Evolutionary conservation across 257 asterid genomes (phyloP).

Genomic region (Solanum arcanum): DNA sequence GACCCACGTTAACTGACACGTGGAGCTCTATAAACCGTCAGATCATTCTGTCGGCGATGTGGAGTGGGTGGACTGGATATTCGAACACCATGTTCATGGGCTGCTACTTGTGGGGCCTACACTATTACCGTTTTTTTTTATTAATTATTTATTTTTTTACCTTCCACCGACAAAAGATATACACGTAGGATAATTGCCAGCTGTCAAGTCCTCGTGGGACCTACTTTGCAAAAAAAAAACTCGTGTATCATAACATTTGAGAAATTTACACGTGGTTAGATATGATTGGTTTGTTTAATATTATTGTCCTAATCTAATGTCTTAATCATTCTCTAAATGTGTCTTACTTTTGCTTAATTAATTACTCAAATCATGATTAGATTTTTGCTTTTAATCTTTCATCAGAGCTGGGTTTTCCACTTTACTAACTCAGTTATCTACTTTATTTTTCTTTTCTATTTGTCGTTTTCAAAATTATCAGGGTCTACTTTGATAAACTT

Average conservation of each 20-base stretch:
- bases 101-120: not conserved
- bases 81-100: not conserved
- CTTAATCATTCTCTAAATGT: not conserved
- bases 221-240: not conserved
- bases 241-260: not conserved
- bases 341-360: not conserved
- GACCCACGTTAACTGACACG: conserved; percentile 13
- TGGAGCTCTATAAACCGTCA: conserved; percentile 4
- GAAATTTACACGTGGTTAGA: not conserved
- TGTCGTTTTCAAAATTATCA: not conserved
- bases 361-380: conserved; percentile 1
- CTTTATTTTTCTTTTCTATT: not conserved
- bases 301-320: not conserved
- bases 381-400: not conserved
- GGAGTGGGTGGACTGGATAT: not conserved
- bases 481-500: not conserved
- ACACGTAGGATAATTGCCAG: not conserved
- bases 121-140: not conserved
- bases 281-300: not conserved
- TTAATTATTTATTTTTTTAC: not conserved
- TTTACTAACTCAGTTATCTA: not conserved
- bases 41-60: conserved; percentile 30
- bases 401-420: not conserved
- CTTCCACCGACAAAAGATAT: not conserved
- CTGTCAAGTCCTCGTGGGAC: not conserved